phyloP scores from a whole-genome alignment of 2,329 filamentous ascomycete species.

The Verticillium nubilum region DNA sequence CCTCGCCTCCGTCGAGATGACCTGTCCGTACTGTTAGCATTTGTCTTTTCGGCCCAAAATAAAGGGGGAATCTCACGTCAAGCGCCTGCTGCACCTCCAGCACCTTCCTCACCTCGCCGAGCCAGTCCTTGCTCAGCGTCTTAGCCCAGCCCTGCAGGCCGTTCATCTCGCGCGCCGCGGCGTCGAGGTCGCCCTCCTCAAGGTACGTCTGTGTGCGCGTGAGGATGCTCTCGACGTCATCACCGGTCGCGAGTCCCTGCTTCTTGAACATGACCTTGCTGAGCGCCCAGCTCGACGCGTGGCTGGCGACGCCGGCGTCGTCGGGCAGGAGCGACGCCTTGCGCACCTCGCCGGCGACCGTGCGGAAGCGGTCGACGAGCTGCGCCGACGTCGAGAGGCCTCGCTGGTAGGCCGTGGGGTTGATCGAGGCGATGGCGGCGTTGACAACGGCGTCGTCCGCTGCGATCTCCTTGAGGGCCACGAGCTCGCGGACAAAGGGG shows the following conservation, averaged over 20 bases:
- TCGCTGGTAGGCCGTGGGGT: slow-evolving; percentile 86
- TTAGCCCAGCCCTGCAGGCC: slow-evolving; percentile 89
- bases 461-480: slow-evolving; percentile 89
- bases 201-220: slow-evolving; percentile 83
- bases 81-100: slow-evolving; percentile 94
- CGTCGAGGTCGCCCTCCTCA: slow-evolving; percentile 89
- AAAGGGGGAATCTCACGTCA: slow-evolving; percentile 62
- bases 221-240: slow-evolving; percentile 91
- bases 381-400: slow-evolving; percentile 80
- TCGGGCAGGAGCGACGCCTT: slow-evolving; percentile 91
- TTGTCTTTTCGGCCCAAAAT: neutral
- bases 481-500: slow-evolving; percentile 88
- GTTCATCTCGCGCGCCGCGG: slow-evolving; percentile 92
- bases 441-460: slow-evolving; percentile 79
- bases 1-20: slow-evolving; percentile 85
- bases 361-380: slow-evolving; percentile 91
- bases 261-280: slow-evolving; percentile 98
- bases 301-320: slow-evolving; percentile 88
- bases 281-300: slow-evolving; percentile 82
- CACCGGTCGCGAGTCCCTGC: slow-evolving; percentile 72
- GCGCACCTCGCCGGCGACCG: slow-evolving; percentile 84
- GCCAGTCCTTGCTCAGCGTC: slow-evolving; percentile 90
- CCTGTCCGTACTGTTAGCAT: slow-evolving; percentile 37
- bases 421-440: slow-evolving; percentile 94
- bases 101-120: slow-evolving; percentile 83